Evolutionary conservation across 2,329 filamentous ascomycete species (phyloP).

Genomic region (Bertia moriformis): DNA sequence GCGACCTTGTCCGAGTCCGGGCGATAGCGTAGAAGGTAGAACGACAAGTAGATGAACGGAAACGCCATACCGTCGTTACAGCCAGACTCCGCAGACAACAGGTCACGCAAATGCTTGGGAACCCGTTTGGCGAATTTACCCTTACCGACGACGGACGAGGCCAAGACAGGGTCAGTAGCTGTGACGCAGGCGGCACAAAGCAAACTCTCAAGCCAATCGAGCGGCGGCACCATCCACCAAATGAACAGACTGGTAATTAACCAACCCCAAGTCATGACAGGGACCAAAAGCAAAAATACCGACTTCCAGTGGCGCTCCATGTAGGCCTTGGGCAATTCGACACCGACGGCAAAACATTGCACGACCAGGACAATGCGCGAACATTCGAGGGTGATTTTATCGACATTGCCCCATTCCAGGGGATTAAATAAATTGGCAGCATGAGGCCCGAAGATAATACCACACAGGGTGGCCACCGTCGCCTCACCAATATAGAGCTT

Average conservation of each 20-base stretch:
- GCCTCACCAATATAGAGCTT: slow-evolving; percentile 97
- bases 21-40: slow-evolving; percentile 78
- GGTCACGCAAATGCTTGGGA: slow-evolving; percentile 88
- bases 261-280: slow-evolving; percentile 97
- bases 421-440: slow-evolving; percentile 71
- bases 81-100: slow-evolving; percentile 89
- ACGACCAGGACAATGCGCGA: slow-evolving; percentile 80
- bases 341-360: slow-evolving; percentile 81
- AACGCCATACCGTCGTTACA: slow-evolving; percentile 99
- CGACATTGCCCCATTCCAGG: slow-evolving; percentile 62
- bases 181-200: slow-evolving; percentile 85
- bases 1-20: slow-evolving; percentile 54
- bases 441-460: slow-evolving; percentile 78
- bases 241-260: slow-evolving; percentile 82
- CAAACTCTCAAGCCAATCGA: slow-evolving; percentile 82
- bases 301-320: slow-evolving; percentile 98
- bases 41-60: slow-evolving; percentile 82
- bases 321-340: slow-evolving; percentile 82
- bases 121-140: slow-evolving; percentile 97
- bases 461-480: slow-evolving; percentile 77
- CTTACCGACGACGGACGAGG: slow-evolving; percentile 95
- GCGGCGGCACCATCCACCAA: slow-evolving; percentile 70
- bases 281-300: slow-evolving; percentile 72
- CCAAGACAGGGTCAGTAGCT: slow-evolving; percentile 89
- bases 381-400: slow-evolving; percentile 79